Conservation (phyloP, 495 filamentous ascomycete genomes). For the Beverwykella pulmonaria region DNA sequence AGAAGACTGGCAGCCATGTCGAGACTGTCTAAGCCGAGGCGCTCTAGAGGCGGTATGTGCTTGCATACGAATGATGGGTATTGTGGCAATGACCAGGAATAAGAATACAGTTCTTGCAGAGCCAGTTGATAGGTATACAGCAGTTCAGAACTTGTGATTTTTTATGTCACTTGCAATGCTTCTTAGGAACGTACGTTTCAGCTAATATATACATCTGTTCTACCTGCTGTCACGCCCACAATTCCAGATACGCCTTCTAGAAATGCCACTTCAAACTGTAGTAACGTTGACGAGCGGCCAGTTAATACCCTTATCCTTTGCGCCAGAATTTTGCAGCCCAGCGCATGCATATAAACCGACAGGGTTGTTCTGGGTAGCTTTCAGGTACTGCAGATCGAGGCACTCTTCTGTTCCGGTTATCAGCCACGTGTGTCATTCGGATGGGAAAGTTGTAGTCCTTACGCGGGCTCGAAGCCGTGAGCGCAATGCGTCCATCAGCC, state of each 20-base stretch:
- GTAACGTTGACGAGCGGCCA: conserved; percentile 54
- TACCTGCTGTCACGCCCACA: not conserved
- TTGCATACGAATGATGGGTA: no score
- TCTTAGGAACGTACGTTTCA: no score
- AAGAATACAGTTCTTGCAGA: no score
- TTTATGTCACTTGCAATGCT: no score
- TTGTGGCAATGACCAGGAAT: no score
- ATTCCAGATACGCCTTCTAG: not conserved
- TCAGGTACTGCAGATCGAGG: conserved; percentile 57
- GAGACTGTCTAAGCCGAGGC: not conserved
- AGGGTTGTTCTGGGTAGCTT: conserved; percentile 54
- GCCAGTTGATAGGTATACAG: no score
- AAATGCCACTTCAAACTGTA: not conserved
- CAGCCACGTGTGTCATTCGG: not conserved
- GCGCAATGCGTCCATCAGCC: conserved; percentile 54
- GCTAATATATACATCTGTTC: not conserved
- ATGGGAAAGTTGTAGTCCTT: conserved; percentile 36
- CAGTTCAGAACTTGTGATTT: no score
- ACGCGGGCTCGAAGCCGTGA: conserved; percentile 50
- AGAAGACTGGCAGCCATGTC: not conserved
- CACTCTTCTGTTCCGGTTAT: conserved; percentile 49
- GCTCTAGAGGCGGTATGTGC: no score
- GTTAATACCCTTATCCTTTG: conserved; percentile 58
- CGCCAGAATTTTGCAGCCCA: conserved; percentile 53
- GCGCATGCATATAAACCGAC: conserved; percentile 57